Base-by-base conservation (phyloP, 805 yeast genomes). In the Lipomyces spencermartinsiae region DNA sequence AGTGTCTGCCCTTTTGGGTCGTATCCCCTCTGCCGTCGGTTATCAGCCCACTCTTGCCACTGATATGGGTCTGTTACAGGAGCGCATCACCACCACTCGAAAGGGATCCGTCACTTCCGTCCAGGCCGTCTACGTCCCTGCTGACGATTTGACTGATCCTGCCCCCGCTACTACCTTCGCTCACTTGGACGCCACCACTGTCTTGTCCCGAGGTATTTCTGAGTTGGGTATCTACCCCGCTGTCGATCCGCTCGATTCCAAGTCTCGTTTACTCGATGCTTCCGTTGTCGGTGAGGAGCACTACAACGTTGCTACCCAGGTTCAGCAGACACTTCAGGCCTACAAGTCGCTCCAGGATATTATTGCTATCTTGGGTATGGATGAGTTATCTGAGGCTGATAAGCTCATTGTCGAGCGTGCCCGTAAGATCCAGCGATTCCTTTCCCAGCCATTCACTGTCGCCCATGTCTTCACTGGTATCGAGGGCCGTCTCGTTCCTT, bases 1-100 rank as follows among this genome's bases (percentile, higher is more conserved):
- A 87, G 99, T 95, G 83, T 94, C 98, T 83, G 99, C 99, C 77
- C 87, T 94, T 86, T 87, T 94, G 82, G 99, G 99, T 86, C 97
- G 99, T 92, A 94, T 94, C 83, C 99, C 99, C 84, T 95, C 99
- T 77, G 99, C 99, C 79, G 99, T 95, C 92, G 99, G 99, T 92
- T 94, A 94, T 86, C 99, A 94, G 87, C 99, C 99, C 84, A 94
- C 99, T 78, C 89, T 94, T 86, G 97, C 99, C 87, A 95, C 99
- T 80, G 99, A 95, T 93, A 95, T 95, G 99, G 99, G 99, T 92
- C 88, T 92, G 82, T 88, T 95, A 82, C 99, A 95, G 89, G 99
- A 95, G 88, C 94, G 99, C 89, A 95, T 95, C 86, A 95, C 99
- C 86, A 94, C 99, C 86, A 95, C 99, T 83, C 89, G 87, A 84